phyloP scores from a whole-genome alignment of 768 basidiomycete genomes.

The Suillus occidentalis region DNA sequence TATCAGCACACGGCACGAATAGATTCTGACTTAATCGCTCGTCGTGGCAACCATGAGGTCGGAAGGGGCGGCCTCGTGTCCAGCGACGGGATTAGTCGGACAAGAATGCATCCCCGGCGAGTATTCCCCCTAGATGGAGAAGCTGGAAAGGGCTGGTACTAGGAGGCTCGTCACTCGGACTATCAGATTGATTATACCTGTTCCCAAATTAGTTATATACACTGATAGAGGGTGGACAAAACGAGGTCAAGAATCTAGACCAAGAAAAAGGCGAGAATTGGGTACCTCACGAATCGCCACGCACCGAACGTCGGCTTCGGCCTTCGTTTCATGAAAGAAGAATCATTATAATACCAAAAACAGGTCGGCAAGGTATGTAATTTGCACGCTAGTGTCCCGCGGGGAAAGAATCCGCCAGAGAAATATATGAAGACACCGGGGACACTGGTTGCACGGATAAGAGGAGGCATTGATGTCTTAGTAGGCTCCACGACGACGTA shows the following conservation, averaged over 20 bases:
- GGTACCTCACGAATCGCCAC: constrained; percentile 1
- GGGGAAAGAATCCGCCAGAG: not conserved
- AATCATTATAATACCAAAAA: constrained; percentile 5
- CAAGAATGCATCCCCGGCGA: not conserved
- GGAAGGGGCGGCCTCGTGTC: constrained; percentile 7
- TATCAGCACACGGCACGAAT: constrained; percentile 4
- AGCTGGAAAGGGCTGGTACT: not conserved
- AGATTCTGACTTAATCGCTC: constrained; percentile 2
- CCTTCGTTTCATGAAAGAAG: constrained; percentile 2
- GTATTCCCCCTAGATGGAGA: not conserved
- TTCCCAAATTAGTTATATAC: not conserved
- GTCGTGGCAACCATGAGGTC: constrained; percentile 8
- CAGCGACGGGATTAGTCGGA: constrained; percentile 1
- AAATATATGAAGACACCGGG: not conserved
- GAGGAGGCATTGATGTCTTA: constrained; percentile 15
- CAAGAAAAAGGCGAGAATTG: constrained; percentile 2
- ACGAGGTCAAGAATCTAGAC: not conserved
- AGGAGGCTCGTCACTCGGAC: not conserved
- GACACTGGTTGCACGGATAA: not conserved
- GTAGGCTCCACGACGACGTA: constrained; percentile 73
- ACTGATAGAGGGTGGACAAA: not conserved
- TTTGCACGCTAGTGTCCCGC: constrained; percentile 4
- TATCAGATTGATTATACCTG: constrained; percentile 3
- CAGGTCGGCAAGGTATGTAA: constrained; percentile 3
- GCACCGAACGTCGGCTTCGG: constrained; percentile 1